Conservation (phyloP, 495 filamentous ascomycete species). For the Margaritispora aquatica region DNA sequence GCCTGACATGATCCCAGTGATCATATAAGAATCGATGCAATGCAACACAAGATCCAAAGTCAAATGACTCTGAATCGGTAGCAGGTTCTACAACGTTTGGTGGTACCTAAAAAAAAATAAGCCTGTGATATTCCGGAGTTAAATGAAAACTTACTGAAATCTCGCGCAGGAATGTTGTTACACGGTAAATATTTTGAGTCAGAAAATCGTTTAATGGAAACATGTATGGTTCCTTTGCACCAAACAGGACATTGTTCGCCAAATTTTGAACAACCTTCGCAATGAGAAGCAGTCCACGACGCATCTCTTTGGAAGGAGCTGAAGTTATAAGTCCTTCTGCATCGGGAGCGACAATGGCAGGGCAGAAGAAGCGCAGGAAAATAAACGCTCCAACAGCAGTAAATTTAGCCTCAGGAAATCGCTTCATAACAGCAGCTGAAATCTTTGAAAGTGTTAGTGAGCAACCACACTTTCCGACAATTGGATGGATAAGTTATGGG, state of each 20-base stretch:
- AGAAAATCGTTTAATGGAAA: conserved; percentile 60
- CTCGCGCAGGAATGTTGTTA: conserved; percentile 56
- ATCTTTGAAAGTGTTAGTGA: conserved; percentile 32
- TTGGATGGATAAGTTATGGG: neutral
- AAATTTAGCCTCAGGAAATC: conserved; percentile 63
- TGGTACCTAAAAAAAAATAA: conserved; percentile 29
- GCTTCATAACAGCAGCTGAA: conserved; percentile 45
- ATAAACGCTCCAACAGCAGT: conserved; percentile 65
- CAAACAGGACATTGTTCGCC: conserved; percentile 64
- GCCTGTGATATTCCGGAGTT: conserved; percentile 1
- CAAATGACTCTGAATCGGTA: conserved; percentile 46
- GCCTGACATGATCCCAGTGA: conserved; percentile 60
- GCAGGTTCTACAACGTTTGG: conserved; percentile 30
- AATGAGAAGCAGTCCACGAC: conserved; percentile 56
- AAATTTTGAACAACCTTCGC: conserved; percentile 64
- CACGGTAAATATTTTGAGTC: conserved; percentile 54
- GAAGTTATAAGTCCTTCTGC: conserved; percentile 52
- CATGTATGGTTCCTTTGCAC: conserved; percentile 66
- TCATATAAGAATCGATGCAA: conserved; percentile 62
- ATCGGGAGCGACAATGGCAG: conserved; percentile 62
- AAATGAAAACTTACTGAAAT: conserved; percentile 42
- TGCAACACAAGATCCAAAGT: conserved; percentile 60
- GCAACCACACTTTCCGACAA: too few species aligned
- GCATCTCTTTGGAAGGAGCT: conserved; percentile 57
- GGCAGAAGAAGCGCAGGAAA: conserved; percentile 64